These are phyloP conservation scores for Thinopyrum obtusiflorum DNA, from an alignment of 202 grass and related monocot species.

Conservation along the genomic window DNA sequence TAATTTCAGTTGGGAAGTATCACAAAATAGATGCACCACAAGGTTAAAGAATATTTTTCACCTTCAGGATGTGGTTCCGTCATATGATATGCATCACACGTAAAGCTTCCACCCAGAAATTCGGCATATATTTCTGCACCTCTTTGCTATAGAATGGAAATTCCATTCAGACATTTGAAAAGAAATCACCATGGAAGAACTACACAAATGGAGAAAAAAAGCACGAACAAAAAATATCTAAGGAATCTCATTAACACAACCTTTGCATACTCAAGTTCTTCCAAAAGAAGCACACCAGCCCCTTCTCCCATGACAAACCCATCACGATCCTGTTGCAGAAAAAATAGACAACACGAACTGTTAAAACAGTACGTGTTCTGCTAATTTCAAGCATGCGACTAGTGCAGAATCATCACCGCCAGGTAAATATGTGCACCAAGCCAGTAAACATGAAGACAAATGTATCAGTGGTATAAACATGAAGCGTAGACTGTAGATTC, in stretches of 20 bases:
- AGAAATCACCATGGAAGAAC: conserved; percentile 20
- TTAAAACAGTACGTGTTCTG: not conserved
- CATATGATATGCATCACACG: conserved; percentile 98
- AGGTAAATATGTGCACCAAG: conserved; percentile 20
- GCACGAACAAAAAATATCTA: not conserved
- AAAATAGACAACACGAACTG: conserved; percentile 6
- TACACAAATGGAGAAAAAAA: not conserved
- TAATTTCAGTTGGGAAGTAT: conserved; percentile 8
- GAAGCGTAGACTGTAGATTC: not conserved
- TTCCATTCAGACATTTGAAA: conserved; percentile 15
- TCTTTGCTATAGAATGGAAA: conserved; percentile 60
- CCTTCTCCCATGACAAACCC: conserved; percentile 99
- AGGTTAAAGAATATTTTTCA: conserved; percentile 29
- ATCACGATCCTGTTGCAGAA: conserved; percentile 71
- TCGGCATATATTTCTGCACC: conserved; percentile 97
- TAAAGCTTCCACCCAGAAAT: conserved; percentile 96
- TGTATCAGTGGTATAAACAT: not conserved
- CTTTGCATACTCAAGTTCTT: conserved; percentile 99
- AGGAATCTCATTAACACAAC: conserved; percentile 31
- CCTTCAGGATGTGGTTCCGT: conserved; percentile 99
- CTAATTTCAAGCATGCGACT: not conserved
- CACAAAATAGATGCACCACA: conserved; percentile 23
- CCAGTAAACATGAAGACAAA: not conserved
- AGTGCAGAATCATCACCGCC: conserved; percentile 9
- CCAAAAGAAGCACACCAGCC: conserved; percentile 88